A percentile compares a stretch with the other conserved stretches of the same genome.
Evolutionary conservation across 2,329 filamentous ascomycete species (phyloP).

Genomic region (Shiraia bambusicola): DNA sequence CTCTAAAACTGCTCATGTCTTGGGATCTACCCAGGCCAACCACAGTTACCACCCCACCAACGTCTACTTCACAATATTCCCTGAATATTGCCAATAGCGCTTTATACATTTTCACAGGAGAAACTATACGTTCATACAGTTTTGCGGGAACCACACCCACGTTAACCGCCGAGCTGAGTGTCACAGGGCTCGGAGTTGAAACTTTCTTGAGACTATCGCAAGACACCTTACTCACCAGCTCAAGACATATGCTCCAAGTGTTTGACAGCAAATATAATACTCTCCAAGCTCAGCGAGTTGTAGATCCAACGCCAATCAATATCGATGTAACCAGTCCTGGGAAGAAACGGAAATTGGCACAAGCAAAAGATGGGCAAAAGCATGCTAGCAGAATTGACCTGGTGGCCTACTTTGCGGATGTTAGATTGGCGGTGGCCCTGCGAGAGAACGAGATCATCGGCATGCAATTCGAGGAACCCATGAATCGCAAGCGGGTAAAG

Average conservation of each 20-base stretch:
- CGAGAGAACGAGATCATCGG: slow-evolving; percentile 65
- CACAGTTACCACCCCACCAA: slow-evolving; percentile 6
- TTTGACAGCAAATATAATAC: slow-evolving; percentile 70
- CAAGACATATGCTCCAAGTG: slow-evolving; percentile 52
- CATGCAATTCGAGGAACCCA: slow-evolving; percentile 54
- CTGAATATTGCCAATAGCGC: slow-evolving; percentile 65
- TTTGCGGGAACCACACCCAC: slow-evolving; percentile 64
- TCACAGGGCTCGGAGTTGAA: slow-evolving; percentile 55
- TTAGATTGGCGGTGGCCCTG: slow-evolving; percentile 67
- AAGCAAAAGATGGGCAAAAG: slow-evolving; percentile 47
- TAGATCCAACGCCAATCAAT: slow-evolving; percentile 22
- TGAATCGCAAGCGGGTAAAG: slow-evolving; percentile 41
- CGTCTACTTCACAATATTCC: slow-evolving; percentile 46
- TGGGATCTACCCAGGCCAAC: slow-evolving; percentile 29
- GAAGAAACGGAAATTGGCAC: slow-evolving; percentile 39
- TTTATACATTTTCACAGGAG: slow-evolving; percentile 60
- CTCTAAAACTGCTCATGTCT: slow-evolving; percentile 37
- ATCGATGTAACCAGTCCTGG: slow-evolving; percentile 35
- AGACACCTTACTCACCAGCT: slow-evolving; percentile 65
- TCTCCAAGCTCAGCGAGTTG: slow-evolving; percentile 46
- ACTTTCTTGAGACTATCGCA: slow-evolving; percentile 69
- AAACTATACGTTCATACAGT: slow-evolving; percentile 62
- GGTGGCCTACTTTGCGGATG: slow-evolving; percentile 60
- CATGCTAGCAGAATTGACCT: slow-evolving; percentile 37
- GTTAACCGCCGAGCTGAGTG: slow-evolving; percentile 53